Conservation (phyloP, 371 early-diverging fungal species). For the Circinella minor region DNA sequence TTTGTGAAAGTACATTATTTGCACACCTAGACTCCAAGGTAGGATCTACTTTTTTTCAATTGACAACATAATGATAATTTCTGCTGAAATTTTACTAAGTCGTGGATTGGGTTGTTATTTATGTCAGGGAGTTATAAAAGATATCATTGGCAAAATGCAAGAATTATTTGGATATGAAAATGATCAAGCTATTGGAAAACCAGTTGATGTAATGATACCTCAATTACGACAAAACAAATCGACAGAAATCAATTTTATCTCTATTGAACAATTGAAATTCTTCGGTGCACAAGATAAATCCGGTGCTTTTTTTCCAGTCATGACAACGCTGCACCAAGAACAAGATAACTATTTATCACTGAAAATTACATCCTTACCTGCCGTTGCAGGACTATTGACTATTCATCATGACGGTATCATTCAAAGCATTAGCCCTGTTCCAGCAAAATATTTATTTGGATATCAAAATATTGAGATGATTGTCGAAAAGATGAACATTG, state of each 20-base stretch:
- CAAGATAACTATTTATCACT: conserved; percentile 16
- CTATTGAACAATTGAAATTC: conserved; percentile 60
- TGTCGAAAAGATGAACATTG: conserved; percentile 55
- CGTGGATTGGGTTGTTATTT: too few species aligned
- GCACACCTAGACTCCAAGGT: conserved; percentile 29
- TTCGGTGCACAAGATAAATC: conserved; percentile 62
- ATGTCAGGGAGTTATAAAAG: conserved; percentile 47
- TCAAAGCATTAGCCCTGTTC: conserved; percentile 70
- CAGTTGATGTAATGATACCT: conserved; percentile 57
- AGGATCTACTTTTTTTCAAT: not conserved
- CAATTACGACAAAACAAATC: conserved; percentile 30
- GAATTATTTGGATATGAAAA: conserved; percentile 64
- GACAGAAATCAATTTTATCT: conserved; percentile 40
- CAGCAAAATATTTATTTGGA: conserved; percentile 76
- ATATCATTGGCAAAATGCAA: conserved; percentile 52
- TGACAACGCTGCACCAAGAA: conserved; percentile 38
- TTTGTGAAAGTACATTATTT: conserved; percentile 54
- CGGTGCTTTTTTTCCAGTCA: conserved; percentile 64
- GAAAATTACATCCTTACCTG: conserved; percentile 67
- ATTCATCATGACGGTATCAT: conserved; percentile 58
- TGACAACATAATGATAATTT: not conserved
- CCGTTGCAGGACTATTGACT: conserved; percentile 71
- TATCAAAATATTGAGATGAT: conserved; percentile 49
- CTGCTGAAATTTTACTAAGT: too few species aligned
- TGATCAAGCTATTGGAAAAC: conserved; percentile 53